Base-by-base conservation (phyloP, 768 basidiomycete species). In the Kwoniella dendrophila region DNA sequence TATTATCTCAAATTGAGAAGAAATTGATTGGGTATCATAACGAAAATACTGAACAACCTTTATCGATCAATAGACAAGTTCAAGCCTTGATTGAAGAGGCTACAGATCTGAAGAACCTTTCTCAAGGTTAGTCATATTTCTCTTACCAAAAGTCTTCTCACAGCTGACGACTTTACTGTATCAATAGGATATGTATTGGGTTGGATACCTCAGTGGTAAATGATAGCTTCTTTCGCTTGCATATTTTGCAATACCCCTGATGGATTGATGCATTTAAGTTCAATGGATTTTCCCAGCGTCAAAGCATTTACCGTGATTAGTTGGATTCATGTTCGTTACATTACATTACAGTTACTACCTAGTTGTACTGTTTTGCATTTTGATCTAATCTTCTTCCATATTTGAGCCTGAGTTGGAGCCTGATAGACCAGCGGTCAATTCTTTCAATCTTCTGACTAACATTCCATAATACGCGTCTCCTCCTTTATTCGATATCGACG, bases 51-150 rank as follows among this genome's bases (percentile, higher is more conserved):
- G 72, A 69, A 14, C 47, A 67, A 50, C 61, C 64, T 6, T 27
- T 71, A 26, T 47, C 53, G 8, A 71, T 77, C 29, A 71, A 76
- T 56, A 53, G 68, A 18, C 74, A 77, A 45, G 78, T 77, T 0
- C 74, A 77, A 40, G 62, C 64, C 27, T 48, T 79, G 51, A 74
- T 79, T 32, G 66, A 72, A 22, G 74, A 79, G 43, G 78, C 78
- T 0, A 79, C 76, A 0, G 63, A 67, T 66, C 71, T 70, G 7
- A 66, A 66, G 27, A 79, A 79, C 49, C 67, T 79, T 7, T 62
- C 71, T 2, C 78, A 79, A 63, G 77, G 77, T 75, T 29, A 61
- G 72, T 65, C 3, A 20, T 14, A 22, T 24, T 12, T 16, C 49
- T 32, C n/a, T 33, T 30, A 10, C 0, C 0, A 33, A 24, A 44